Conservation (phyloP, 2,329 filamentous ascomycete genomes). For the Xylariales sp. region DNA sequence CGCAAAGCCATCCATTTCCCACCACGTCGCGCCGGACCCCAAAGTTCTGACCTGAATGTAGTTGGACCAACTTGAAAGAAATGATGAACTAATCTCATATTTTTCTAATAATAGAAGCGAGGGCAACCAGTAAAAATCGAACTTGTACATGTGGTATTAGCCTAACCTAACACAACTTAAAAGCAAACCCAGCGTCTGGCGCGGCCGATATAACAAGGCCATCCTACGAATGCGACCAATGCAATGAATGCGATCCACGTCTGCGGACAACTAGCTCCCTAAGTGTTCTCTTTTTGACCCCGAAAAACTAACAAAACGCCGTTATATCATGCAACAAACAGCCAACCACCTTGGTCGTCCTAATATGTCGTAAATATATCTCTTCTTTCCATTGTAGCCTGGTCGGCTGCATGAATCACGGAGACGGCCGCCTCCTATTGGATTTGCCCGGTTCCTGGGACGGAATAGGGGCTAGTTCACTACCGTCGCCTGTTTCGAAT, state of each 20-base stretch:
- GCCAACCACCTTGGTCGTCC: slow-evolving; percentile 5
- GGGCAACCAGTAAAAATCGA: not conserved
- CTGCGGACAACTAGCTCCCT: slow-evolving; percentile 23
- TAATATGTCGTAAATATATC: slow-evolving; percentile 26
- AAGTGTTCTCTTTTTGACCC: slow-evolving; percentile 27
- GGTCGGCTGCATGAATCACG: not conserved
- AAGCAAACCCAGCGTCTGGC: slow-evolving; percentile 9
- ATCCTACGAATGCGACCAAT: slow-evolving; percentile 18
- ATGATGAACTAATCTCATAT: not conserved
- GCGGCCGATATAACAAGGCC: slow-evolving; percentile 16
- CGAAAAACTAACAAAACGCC: slow-evolving; percentile 32
- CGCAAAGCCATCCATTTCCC: slow-evolving; percentile 21
- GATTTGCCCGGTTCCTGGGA: slow-evolving; percentile 5
- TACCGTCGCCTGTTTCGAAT: slow-evolving; percentile 1
- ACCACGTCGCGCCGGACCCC: slow-evolving; percentile 17
- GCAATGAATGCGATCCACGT: slow-evolving; percentile 24
- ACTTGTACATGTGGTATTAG: slow-evolving; percentile 23
- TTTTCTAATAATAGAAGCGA: not conserved
- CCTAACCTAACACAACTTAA: not conserved
- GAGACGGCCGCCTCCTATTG: not conserved
- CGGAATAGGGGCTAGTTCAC: not conserved
- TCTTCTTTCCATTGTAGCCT: not conserved
- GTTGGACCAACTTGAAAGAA: not conserved
- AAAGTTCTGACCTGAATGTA: not conserved
- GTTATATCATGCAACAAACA: slow-evolving; percentile 35